Percentiles rank a stretch among this genome's conserved stretches.
Evolutionary conservation across 257 asterid genomes (phyloP).

Genomic region (Solanum sejunctum): DNA sequence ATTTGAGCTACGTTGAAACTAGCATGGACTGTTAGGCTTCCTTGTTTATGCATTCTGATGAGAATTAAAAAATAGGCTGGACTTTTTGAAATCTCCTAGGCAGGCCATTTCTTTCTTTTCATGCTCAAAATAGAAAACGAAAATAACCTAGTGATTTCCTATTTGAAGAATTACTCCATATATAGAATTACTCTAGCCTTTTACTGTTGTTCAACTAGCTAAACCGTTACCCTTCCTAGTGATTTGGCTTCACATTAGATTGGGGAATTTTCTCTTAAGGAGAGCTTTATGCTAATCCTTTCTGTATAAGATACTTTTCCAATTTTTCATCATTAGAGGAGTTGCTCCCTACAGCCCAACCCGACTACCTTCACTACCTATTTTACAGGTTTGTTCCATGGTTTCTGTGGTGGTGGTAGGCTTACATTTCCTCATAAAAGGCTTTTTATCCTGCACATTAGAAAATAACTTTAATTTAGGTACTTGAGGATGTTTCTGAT

Average conservation of each 20-base stretch:
- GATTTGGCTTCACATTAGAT: not conserved
- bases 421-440: not conserved
- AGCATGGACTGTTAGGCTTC: not conserved
- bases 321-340: not conserved
- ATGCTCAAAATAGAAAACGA: too few species aligned
- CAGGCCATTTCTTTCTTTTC: not conserved
- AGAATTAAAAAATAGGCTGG: not conserved
- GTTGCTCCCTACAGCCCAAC: not conserved
- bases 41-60: not conserved
- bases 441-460: not conserved
- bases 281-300: not conserved
- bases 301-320: not conserved
- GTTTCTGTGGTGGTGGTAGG: not conserved
- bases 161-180: too few species aligned
- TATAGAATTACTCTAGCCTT: not conserved
- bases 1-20: not conserved
- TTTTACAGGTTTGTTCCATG: not conserved
- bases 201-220: not conserved
- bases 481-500: not conserved
- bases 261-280: not conserved
- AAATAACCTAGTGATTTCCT: too few species aligned
- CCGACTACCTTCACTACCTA: not conserved
- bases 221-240: not conserved
- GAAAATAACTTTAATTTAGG: not conserved
- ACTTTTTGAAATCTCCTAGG: not conserved